Evolutionary conservation across 2,329 filamentous ascomycete genomes (phyloP).

Genomic region (Cercospora beticola): DNA sequence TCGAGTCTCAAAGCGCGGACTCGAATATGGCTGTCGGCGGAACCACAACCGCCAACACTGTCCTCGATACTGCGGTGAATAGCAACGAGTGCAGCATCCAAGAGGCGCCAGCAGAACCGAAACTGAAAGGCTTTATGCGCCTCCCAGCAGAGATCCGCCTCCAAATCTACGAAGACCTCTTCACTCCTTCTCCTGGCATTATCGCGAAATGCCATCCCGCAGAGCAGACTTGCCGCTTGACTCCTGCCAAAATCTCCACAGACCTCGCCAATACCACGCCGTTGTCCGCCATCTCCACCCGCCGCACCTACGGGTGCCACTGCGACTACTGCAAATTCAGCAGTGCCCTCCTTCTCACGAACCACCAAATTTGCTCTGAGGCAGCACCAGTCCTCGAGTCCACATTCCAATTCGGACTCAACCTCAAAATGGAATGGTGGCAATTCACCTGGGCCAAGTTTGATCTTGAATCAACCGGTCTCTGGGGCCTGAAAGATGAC

Average conservation of each 20-base stretch:
- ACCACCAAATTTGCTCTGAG: background rate
- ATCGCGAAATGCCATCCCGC: background rate
- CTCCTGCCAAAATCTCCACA: background rate
- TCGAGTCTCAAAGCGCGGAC: background rate
- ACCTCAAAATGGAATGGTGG: background rate
- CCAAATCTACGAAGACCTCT: background rate
- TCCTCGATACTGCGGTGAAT: background rate
- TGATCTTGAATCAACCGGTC: background rate
- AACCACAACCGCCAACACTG: background rate
- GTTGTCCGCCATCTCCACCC: background rate
- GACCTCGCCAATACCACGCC: background rate
- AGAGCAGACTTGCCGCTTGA: background rate
- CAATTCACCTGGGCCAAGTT: background rate
- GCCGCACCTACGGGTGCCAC: background rate
- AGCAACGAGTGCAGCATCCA: background rate
- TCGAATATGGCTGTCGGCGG: background rate
- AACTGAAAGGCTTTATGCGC: background rate
- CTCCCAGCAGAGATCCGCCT: background rate
- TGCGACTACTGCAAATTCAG: background rate
- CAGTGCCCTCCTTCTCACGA: background rate
- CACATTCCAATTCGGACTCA: background rate
- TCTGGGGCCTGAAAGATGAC: background rate
- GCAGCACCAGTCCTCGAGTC: background rate
- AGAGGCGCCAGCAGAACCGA: background rate
- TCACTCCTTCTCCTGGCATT: background rate